Evolutionary conservation across 176 grass and related monocot species (phyloP), one percentile per base, ranked within the genome.

Genomic region (Miscanthus lutarioriparius): DNA sequence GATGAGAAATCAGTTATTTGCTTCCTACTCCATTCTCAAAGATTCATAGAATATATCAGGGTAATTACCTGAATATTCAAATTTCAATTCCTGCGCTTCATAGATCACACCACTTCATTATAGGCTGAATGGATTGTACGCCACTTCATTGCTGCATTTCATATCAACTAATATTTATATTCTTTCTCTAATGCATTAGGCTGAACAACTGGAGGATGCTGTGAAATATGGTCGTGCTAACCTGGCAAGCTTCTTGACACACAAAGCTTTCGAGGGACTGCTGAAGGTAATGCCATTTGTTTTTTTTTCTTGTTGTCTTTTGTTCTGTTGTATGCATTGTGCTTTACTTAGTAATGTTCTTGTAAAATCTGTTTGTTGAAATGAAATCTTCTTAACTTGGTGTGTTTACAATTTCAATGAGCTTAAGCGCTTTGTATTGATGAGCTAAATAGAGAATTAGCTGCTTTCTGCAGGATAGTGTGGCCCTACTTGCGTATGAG

Each of bases 21-120:
- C 87, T 95, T 98, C 86, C 80, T 98, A 79, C 96, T 98, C 58
- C 92, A 93, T 88, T 98, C 93, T 81, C 96, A 98, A 84, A 91
- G 85, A 67, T 98, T 98, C 79, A 93, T 98, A 48, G 96, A 98
- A 79, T 90, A 95, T 87, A 90, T 98, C 62, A 87, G 93, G 89
- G 96, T 98, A 98, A 81, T 67, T 84, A 78, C 82, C 71, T 76
- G 32, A 70, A 61, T 70, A 33, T 75, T 64, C 20, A 75, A 10
- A 75, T 71, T 80, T 84, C 47, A 79, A 15, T 44, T 75, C 13
- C 26, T 85, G 3, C 23, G 19, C 39, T 68, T 83, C 25, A 65
- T 76, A 37, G 28, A 36, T 75, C 16, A 27, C 22, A 15, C 35
- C n/a, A 39, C 13, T 70, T 58, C 10, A 17, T 5, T 87, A 28